Evolutionary conservation across 2,329 filamentous ascomycete species (phyloP), one percentile per base, ranked within the genome.

Genomic region (Microsporum ferrugineum): DNA sequence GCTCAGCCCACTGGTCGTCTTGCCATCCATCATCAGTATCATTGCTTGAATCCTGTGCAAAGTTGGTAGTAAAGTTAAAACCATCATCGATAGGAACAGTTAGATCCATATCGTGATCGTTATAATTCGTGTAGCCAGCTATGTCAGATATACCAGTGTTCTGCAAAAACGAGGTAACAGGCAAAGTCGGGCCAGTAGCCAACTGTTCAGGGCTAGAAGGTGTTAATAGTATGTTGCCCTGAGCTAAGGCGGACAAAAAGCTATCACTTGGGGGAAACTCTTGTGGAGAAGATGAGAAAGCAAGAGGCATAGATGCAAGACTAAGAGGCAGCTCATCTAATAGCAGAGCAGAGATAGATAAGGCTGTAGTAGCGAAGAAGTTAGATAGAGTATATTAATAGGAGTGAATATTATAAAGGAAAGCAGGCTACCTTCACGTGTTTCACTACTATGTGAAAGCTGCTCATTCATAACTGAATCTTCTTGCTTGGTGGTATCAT

Each of bases 21-120:
- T 34, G 5, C 17, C 45, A 60, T 3, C 43, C 57, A 45, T 61
- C 60, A 41, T 57, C 38, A 31, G 38, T 41, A 12, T 61, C 51
- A 36, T 57, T 39, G n/a, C 10, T 31, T n/a, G 49, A 7, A 17
- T 55, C 31, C 14, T 34, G 31, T 31, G 34, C 10, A 2, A 55
- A 55, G 31, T 12, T 33, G 14, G 33, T 8, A n/a, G 49, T 29
- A 7, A 34, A 2, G 31, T 55, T 17, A n/a, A 55, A 12, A 2
- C n/a, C n/a, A 5, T 53, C n/a, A 33, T 55, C 31, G 4, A 36
- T 5, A 14, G 31, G 29, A 14, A 14, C 29, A n/a, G 14, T 29
- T 34, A 34, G 10, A 34, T 55, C 49, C 31, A 36, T 36, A 4
- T 55, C 49, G 5, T 31, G 49, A 36, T 55, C 49, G 49, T 29